Percentiles rank a stretch among this genome's conserved stretches.
Evolutionary conservation across 805 yeast species (phyloP).

Genomic region (Metschnikowia henanensis): DNA sequence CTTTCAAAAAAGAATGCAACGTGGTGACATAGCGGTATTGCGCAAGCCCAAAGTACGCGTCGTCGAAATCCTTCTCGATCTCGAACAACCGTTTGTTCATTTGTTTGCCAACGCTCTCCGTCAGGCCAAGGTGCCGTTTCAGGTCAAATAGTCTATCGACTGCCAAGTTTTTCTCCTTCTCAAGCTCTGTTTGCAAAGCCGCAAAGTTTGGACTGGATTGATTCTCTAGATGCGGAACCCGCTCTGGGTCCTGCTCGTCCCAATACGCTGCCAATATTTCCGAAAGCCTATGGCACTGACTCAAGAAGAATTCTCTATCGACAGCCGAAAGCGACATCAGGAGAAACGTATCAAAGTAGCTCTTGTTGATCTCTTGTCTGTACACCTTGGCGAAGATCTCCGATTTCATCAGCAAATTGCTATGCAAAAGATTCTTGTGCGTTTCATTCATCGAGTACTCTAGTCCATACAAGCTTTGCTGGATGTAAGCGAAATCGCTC

Average conservation of each 20-base stretch:
- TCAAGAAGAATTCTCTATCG: background rate
- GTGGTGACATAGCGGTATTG: background rate
- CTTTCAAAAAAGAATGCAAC: conserved; percentile 2
- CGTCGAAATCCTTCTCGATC: background rate
- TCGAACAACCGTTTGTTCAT: conserved; percentile 4
- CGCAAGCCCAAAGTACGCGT: background rate
- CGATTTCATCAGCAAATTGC: background rate
- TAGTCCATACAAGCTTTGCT: background rate
- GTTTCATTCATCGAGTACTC: conserved; percentile 3
- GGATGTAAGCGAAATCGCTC: background rate
- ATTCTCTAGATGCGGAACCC: background rate
- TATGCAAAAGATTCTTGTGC: background rate
- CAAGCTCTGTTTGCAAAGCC: background rate
- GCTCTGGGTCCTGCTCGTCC: background rate
- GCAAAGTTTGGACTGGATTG: background rate
- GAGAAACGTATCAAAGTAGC: conserved; percentile 3
- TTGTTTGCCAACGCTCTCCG: conserved; percentile 1
- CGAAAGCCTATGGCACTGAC: background rate
- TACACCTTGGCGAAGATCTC: background rate
- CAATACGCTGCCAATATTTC: background rate
- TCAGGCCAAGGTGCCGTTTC: conserved; percentile 6
- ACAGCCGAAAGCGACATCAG: conserved; percentile 4
- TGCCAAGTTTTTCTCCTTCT: background rate
- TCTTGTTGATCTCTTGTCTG: background rate
- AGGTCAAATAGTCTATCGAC: conserved; percentile 3